These are phyloP conservation scores for Nectriaceae sp. DNA, from an alignment of 2,329 filamentous ascomycete species.

Conservation along the genomic window DNA sequence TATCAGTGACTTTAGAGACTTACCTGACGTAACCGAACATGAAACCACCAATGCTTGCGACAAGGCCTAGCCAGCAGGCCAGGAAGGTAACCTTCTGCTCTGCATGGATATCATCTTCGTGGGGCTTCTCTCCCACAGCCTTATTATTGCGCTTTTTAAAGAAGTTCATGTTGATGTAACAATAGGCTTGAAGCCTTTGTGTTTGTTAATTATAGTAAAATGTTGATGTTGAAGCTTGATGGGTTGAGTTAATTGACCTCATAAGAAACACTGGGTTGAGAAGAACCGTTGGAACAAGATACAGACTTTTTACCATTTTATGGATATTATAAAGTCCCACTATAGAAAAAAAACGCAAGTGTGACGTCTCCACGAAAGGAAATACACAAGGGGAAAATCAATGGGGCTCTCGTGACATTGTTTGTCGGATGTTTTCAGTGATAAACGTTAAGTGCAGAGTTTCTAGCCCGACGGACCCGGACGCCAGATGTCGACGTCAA, in stretches of 20 bases:
- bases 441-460: not conserved
- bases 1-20: slow-evolving; percentile 13
- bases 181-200: not conserved
- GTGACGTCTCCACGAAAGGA: not conserved
- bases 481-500: not conserved
- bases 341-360: not conserved
- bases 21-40: slow-evolving; percentile 61
- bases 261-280: not conserved
- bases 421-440: not conserved
- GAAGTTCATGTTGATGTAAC: slow-evolving; percentile 4
- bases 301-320: not conserved
- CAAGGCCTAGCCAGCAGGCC: slow-evolving; percentile 50
- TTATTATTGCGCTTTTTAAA: slow-evolving; percentile 10
- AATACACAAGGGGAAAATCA: not conserved
- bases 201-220: not conserved
- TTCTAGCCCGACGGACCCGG: not conserved
- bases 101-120: slow-evolving; percentile 4
- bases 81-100: slow-evolving; percentile 39
- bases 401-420: not conserved
- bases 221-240: not conserved
- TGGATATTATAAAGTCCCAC: not conserved
- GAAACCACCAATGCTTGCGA: slow-evolving; percentile 58
- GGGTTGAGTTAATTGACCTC: not conserved
- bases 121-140: slow-evolving; percentile 20
- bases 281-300: not conserved